Percentiles rank a stretch among this genome's conserved stretches.
Evolutionary conservation across 192 early-diverging fungal species (phyloP).

Genomic region (Mortierella alpina): DNA sequence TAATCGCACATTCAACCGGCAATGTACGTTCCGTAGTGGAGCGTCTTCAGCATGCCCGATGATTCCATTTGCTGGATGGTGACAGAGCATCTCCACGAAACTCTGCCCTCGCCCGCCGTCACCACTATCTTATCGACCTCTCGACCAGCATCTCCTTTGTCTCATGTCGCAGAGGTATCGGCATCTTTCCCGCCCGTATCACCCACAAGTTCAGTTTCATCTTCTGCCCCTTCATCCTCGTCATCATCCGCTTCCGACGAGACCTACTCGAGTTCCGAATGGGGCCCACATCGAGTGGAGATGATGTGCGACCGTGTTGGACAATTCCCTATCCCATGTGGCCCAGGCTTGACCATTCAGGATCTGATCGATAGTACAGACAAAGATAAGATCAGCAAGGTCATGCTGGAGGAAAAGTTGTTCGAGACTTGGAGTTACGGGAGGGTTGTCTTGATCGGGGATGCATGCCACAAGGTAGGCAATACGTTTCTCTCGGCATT

Average conservation of each 20-base stretch:
- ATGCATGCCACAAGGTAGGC: conserved; percentile 11
- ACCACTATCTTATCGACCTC: conserved; percentile 6
- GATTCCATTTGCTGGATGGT: conserved; percentile 46
- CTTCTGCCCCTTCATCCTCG: neutral
- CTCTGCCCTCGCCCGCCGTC: neutral
- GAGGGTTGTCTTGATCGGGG: conserved; percentile 18
- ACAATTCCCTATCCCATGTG: conserved; percentile 28
- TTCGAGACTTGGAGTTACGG: conserved; percentile 33
- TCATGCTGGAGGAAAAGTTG: conserved; percentile 40
- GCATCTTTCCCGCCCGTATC: no score
- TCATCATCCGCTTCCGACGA: neutral
- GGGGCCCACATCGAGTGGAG: conserved; percentile 14
- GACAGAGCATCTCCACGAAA: conserved; percentile 17
- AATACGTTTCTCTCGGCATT: neutral
- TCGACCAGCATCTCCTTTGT: neutral
- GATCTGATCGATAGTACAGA: conserved; percentile 22
- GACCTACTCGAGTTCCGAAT: neutral
- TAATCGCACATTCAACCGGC: neutral
- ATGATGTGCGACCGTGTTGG: conserved; percentile 30
- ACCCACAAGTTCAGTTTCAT: neutral
- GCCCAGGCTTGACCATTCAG: conserved; percentile 9
- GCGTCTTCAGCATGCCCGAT: conserved; percentile 41
- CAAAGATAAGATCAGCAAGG: conserved; percentile 19
- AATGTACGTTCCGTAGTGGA: conserved; percentile 8
- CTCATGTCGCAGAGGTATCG: no score